Percentiles rank a stretch among this genome's conserved stretches.
These are phyloP conservation scores for Globisporangium polare DNA, from an alignment of 352 stramenopile species.

Conservation along the genomic window DNA sequence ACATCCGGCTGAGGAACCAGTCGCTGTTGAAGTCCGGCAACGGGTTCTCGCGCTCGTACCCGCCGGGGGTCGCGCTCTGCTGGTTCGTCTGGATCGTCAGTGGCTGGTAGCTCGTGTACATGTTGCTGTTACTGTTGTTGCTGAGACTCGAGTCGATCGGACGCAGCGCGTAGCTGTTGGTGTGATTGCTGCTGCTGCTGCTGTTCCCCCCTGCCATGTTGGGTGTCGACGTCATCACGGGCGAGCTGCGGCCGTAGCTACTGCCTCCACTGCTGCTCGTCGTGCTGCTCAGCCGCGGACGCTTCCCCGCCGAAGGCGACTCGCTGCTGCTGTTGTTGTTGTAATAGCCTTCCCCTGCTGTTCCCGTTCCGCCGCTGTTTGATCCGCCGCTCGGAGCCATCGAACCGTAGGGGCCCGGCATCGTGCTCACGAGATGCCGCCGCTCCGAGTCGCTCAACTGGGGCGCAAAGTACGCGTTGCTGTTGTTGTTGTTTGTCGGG, in stretches of 20 bases:
- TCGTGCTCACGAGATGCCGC: constrained; percentile 12
- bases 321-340: constrained; percentile 8
- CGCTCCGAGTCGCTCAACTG: constrained; percentile 11
- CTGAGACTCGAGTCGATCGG: constrained; percentile 14
- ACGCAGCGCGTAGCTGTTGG: constrained; percentile 16
- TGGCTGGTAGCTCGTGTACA: constrained; percentile 18
- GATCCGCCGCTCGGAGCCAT: neutral
- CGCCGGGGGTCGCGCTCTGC: constrained; percentile 15
- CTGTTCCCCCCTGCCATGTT: neutral
- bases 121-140: constrained; percentile 16
- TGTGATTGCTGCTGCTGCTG: neutral
- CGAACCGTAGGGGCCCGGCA: constrained; percentile 8
- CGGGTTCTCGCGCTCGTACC: constrained; percentile 41
- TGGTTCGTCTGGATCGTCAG: constrained; percentile 15
- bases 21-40: constrained; percentile 45
- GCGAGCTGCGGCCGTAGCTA: constrained; percentile 21
- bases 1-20: constrained; percentile 31
- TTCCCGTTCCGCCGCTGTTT: neutral
- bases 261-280: constrained; percentile 22
- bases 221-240: constrained; percentile 7
- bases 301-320: constrained; percentile 16
- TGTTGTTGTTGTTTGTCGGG: constrained; percentile 1
- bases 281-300: constrained; percentile 20
- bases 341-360: constrained; percentile 11
- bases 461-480: constrained; percentile 8